phyloP scores from a whole-genome alignment of 1,284 basidiomycete genomes.

The Cutaneotrichosporon sp. region DNA sequence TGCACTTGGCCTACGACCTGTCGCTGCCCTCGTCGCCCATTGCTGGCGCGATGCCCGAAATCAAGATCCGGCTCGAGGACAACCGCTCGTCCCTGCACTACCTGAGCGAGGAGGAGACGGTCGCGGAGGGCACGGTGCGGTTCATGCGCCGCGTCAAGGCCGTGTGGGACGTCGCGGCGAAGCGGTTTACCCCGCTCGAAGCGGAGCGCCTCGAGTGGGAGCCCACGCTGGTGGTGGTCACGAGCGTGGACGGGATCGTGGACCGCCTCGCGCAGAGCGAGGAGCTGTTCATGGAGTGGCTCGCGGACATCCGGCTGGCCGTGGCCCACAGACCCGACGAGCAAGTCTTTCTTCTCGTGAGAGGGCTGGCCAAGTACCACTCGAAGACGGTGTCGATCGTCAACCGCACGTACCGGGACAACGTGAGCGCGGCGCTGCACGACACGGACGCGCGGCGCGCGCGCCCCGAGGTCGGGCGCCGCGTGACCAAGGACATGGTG shows the following conservation, averaged over 20 bases:
- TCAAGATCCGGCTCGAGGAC: conserved; percentile 37
- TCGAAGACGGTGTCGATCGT: conserved; percentile 35
- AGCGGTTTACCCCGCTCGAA: conserved; percentile 42
- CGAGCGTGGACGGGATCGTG: conserved; percentile 45
- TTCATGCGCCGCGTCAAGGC: conserved; percentile 48
- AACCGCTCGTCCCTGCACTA: conserved; percentile 36
- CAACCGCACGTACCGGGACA: conserved; percentile 41
- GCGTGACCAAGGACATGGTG: conserved; percentile 39
- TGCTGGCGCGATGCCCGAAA: conserved; percentile 44
- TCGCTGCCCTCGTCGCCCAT: conserved; percentile 39
- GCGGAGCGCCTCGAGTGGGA: conserved; percentile 53
- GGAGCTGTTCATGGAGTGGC: conserved; percentile 36
- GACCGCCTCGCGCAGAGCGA: conserved; percentile 36
- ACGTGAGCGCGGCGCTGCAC: conserved; percentile 33
- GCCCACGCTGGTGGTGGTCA: conserved; percentile 37
- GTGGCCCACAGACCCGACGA: conserved; percentile 27
- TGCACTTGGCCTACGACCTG: conserved; percentile 50
- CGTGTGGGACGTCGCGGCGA: conserved; percentile 32
- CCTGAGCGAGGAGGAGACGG: conserved; percentile 31
- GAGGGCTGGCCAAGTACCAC: conserved; percentile 48
- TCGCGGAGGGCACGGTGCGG: conserved; percentile 39
- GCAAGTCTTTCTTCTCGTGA: conserved; percentile 49
- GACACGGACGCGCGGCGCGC: background rate
- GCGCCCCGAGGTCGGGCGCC: background rate
- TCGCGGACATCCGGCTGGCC: conserved; percentile 32